phyloP scores from a whole-genome alignment of 2,329 filamentous ascomycete genomes.

The Colletotrichum sp. region DNA sequence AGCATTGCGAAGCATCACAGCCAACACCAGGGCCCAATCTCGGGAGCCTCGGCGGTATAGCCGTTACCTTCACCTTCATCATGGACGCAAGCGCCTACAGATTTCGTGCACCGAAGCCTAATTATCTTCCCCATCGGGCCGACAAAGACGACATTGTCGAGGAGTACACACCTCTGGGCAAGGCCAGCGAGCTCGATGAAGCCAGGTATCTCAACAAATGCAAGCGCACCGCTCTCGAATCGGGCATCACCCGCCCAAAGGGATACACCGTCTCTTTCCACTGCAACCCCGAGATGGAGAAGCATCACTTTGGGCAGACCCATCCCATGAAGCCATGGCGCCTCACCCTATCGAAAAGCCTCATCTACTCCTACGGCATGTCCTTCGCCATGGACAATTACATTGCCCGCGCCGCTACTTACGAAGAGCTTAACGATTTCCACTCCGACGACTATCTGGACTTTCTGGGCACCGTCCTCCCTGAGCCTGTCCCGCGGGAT shows the following conservation, averaged over 20 bases:
- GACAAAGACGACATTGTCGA: constrained; percentile 58
- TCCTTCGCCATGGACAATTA: constrained; percentile 97
- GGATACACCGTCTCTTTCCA: constrained; percentile 95
- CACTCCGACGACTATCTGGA: constrained; percentile 91
- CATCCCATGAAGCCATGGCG: constrained; percentile 99
- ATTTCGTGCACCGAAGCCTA: constrained; percentile 61
- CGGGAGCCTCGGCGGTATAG: constrained; percentile 5
- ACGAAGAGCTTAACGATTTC: constrained; percentile 86
- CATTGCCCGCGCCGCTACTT: constrained; percentile 80
- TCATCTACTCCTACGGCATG: constrained; percentile 94
- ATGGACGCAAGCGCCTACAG: constrained; percentile 40
- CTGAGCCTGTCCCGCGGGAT: constrained; percentile 67
- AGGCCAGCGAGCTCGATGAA: constrained; percentile 58
- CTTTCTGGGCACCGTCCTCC: constrained; percentile 77
- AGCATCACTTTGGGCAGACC: constrained; percentile 94
- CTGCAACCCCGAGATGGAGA: constrained; percentile 92
- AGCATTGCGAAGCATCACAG: background rate
- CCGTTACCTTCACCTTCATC: background rate
- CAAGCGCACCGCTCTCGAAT: constrained; percentile 59
- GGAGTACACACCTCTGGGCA: constrained; percentile 56
- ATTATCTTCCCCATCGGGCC: constrained; percentile 62
- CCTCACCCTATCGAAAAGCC: constrained; percentile 90
- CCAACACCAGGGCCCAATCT: background rate
- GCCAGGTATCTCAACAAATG: constrained; percentile 62
- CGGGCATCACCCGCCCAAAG: constrained; percentile 79